These are phyloP conservation scores for Pythium guiyangense DNA, from an alignment of 352 stramenopile genomes.

Conservation along the genomic window DNA sequence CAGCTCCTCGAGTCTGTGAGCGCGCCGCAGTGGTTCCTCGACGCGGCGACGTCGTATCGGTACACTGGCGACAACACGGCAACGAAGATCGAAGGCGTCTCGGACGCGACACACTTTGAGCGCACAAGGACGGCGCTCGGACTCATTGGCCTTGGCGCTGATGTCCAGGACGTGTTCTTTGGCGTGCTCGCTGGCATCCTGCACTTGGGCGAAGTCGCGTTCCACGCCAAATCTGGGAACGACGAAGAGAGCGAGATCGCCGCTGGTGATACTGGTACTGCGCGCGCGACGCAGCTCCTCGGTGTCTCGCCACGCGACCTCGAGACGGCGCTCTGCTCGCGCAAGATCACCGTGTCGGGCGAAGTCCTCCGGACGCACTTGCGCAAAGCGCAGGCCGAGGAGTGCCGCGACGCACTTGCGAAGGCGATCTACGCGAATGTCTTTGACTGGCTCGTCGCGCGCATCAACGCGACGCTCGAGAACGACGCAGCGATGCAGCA, in stretches of 20 bases:
- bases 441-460: conserved; percentile 95
- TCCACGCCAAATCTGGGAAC: conserved; percentile 63
- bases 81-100: conserved; percentile 69
- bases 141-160: conserved; percentile 53
- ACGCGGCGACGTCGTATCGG: conserved; percentile 40
- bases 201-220: conserved; percentile 95
- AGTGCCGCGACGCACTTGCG: conserved; percentile 92
- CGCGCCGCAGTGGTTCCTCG: conserved; percentile 27
- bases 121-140: conserved; percentile 55
- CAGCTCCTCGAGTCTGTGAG: conserved; percentile 29
- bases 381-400: conserved; percentile 81
- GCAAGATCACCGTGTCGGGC: conserved; percentile 57
- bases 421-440: conserved; percentile 96
- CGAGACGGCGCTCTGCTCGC: conserved; percentile 66
- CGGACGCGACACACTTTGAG: conserved; percentile 67
- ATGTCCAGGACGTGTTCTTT: conserved; percentile 65
- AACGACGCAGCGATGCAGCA: conserved; percentile 50
- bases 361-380: conserved; percentile 73
- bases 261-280: conserved; percentile 24
- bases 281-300: conserved; percentile 44
- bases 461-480: conserved; percentile 73
- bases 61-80: conserved; percentile 61
- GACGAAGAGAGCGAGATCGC: conserved; percentile 68
- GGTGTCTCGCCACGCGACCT: conserved; percentile 49
- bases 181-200: conserved; percentile 89